Percentiles rank a stretch among this genome's conserved stretches.
Conservation (phyloP, 1,284 basidiomycete species). For the Cerioporus squamosus region DNA sequence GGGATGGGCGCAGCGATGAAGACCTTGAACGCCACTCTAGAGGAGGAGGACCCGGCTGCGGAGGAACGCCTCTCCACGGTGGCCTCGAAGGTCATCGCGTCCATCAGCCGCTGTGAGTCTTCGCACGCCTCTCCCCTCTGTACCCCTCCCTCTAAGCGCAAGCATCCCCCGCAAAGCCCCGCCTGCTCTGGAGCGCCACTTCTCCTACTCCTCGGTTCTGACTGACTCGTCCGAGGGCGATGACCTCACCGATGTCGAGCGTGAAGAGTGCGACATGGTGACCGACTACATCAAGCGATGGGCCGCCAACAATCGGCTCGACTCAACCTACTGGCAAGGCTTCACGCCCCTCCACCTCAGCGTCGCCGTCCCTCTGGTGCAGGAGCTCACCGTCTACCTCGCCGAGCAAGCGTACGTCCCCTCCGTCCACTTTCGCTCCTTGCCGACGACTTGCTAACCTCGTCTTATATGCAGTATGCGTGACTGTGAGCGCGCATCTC, state of each 20-base stretch:
- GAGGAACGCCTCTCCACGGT: not conserved
- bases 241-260: not conserved
- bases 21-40: not conserved
- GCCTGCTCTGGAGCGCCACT: conserved; percentile 1
- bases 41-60: not conserved
- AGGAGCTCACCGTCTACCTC: conserved; percentile 3
- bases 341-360: conserved; percentile 1
- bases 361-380: not conserved
- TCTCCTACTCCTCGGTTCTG: not conserved
- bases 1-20: conserved; percentile 8
- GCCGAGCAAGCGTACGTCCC: conserved; percentile 10
- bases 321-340: conserved; percentile 13
- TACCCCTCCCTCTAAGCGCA: not conserved
- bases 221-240: not conserved
- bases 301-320: conserved; percentile 3
- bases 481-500: not conserved
- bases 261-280: conserved; percentile 3
- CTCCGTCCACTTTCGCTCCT: not conserved
- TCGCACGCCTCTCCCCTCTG: not conserved
- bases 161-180: not conserved
- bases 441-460: not conserved
- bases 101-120: conserved; percentile 4
- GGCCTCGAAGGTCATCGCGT: not conserved
- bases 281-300: conserved; percentile 8
- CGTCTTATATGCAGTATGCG: not conserved